Evolutionary conservation across 805 yeast species (phyloP).

Genomic region (Debaryomyces prosopidis): DNA sequence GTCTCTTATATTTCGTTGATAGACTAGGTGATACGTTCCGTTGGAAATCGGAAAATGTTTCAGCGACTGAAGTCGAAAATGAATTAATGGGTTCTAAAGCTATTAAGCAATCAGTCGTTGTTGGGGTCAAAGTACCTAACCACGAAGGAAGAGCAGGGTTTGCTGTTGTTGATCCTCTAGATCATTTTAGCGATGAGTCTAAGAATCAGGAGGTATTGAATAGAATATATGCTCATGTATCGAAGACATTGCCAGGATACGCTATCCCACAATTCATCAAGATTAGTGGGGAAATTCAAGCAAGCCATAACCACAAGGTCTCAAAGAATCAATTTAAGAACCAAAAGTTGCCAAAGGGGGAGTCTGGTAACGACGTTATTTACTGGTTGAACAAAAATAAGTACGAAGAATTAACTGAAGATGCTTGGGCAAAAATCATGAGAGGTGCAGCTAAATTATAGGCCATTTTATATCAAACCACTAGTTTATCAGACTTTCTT

Average conservation of each 20-base stretch:
- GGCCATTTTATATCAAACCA: background rate
- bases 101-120: constrained; percentile 75
- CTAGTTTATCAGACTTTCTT: too few species aligned
- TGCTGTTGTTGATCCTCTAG: constrained; percentile 65
- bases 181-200: constrained; percentile 24
- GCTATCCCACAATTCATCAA: constrained; percentile 85
- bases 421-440: constrained; percentile 51
- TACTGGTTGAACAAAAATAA: constrained; percentile 65
- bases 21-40: constrained; percentile 93
- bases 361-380: constrained; percentile 54
- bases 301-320: constrained; percentile 81
- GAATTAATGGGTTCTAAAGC: constrained; percentile 51
- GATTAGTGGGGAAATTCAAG: constrained; percentile 58
- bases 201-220: constrained; percentile 37
- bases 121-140: constrained; percentile 79
- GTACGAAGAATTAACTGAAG: constrained; percentile 58
- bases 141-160: constrained; percentile 96
- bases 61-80: constrained; percentile 91
- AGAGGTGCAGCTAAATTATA: constrained; percentile 42
- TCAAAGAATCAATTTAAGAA: constrained; percentile 67
- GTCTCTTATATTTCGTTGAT: constrained; percentile 81
- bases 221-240: constrained; percentile 28
- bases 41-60: constrained; percentile 95
- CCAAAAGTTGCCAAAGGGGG: constrained; percentile 70
- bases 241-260: constrained; percentile 66